Conservation (phyloP, 768 basidiomycete genomes). For the Xerocomus spinulosus region DNA sequence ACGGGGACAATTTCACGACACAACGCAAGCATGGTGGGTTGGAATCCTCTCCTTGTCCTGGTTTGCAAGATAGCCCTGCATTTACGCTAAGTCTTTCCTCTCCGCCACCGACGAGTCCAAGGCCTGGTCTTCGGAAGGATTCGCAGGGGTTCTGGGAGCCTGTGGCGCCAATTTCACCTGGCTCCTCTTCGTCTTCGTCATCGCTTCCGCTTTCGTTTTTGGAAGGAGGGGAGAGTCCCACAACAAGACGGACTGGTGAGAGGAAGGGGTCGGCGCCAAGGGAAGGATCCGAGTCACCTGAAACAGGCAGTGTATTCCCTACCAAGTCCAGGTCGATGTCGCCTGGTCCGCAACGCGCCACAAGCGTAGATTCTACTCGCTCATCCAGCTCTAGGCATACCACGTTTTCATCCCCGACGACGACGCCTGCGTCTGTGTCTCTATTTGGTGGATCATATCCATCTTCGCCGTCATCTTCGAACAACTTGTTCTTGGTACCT, state of each 20-base stretch:
- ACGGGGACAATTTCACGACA: conserved; percentile 2
- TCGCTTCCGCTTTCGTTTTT: conserved; percentile 14
- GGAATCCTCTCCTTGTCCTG: not conserved
- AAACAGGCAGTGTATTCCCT: not conserved
- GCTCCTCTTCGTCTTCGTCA: conserved; percentile 16
- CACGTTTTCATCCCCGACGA: conserved; percentile 8
- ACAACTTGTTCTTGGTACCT: not conserved
- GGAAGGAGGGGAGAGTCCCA: not conserved
- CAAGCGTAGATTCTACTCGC: conserved; percentile 3
- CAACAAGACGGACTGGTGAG: conserved; percentile 6
- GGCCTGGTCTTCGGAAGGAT: conserved; percentile 18
- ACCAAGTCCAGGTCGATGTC: conserved; percentile 16
- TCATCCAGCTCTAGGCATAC: conserved; percentile 9
- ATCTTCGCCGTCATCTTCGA: conserved; percentile 6
- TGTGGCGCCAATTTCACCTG: conserved; percentile 13
- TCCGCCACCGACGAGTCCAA: conserved; percentile 6
- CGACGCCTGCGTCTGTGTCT: conserved; percentile 7
- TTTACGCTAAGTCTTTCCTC: conserved; percentile 9
- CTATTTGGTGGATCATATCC: conserved; percentile 7
- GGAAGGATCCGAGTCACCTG: not conserved
- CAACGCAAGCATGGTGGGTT: not conserved
- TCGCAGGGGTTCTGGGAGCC: conserved; percentile 29
- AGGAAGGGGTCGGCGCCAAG: not conserved
- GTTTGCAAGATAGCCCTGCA: conserved; percentile 2
- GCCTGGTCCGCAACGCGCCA: conserved; percentile 5